phyloP scores from a whole-genome alignment of 2,329 filamentous ascomycete species.

The Cladosporium austrohemisphaericum region DNA sequence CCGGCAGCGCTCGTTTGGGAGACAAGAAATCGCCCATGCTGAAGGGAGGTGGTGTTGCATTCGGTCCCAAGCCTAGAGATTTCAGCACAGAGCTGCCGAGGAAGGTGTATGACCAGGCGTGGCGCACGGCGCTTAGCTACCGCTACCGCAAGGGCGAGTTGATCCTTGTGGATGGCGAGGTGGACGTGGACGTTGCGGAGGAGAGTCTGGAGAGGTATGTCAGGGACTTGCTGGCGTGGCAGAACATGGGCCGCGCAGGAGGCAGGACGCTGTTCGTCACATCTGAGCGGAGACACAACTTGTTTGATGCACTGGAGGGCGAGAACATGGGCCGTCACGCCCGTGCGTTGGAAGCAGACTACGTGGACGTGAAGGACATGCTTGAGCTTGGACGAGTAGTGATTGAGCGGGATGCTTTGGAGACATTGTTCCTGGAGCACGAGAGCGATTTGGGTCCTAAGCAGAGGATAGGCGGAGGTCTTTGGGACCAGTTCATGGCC shows the following conservation, averaged over 20 bases:
- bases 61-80: constrained; percentile 88
- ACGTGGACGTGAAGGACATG: constrained; percentile 94
- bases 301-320: constrained; percentile 64
- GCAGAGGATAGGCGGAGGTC: no score
- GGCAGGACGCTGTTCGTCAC: constrained; percentile 77
- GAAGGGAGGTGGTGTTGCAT: constrained; percentile 78
- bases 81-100: constrained; percentile 78
- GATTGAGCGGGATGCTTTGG: constrained; percentile 77
- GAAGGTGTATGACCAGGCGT: constrained; percentile 94
- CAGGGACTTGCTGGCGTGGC: constrained; percentile 63
- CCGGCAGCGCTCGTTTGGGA: constrained; percentile 73
- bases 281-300: constrained; percentile 53
- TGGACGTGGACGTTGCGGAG: constrained; percentile 58
- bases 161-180: constrained; percentile 73
- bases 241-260: constrained; percentile 64
- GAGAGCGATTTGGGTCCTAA: constrained; percentile 54
- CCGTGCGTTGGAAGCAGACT: constrained; percentile 63
- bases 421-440: constrained; percentile 69
- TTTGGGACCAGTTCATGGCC: no score
- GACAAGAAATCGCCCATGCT: constrained; percentile 77
- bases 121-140: constrained; percentile 90
- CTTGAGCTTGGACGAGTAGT: constrained; percentile 80
- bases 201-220: constrained; percentile 52
- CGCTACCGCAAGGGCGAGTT: constrained; percentile 84
- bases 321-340: constrained; percentile 61